Conservation (phyloP, 148 eudicot genomes). For the Silene uniflora region DNA sequence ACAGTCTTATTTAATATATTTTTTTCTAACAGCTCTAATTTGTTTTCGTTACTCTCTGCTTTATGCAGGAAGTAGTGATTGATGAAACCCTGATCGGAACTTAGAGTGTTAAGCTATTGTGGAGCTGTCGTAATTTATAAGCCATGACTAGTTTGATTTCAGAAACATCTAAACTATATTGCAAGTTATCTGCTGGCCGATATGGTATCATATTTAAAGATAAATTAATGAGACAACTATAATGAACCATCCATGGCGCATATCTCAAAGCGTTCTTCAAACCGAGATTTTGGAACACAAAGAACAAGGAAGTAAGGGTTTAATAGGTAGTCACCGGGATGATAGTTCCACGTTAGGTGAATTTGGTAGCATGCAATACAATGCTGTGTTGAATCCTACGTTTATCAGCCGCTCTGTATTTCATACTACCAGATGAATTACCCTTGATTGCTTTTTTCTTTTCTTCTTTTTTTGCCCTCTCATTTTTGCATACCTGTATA, state of each 20-base stretch:
- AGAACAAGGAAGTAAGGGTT: not conserved
- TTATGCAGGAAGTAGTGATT: slow-evolving; percentile 42
- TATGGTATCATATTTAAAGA: not conserved
- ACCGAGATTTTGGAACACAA: slow-evolving; percentile 4
- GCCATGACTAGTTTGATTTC: no score
- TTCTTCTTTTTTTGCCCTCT: not conserved
- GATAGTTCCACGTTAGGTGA: slow-evolving; percentile 15
- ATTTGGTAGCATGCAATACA: slow-evolving; percentile 31
- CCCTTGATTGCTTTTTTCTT: not conserved
- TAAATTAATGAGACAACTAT: not conserved
- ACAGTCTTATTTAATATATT: no score
- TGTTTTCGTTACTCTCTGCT: not conserved
- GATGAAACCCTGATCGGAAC: slow-evolving; percentile 20
- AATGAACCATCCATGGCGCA: not conserved
- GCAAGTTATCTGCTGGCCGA: not conserved
- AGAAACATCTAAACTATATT: slow-evolving; percentile 1
- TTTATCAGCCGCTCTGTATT: slow-evolving; percentile 27
- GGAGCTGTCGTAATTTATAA: not conserved
- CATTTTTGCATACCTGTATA: slow-evolving; percentile 6
- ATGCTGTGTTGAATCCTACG: slow-evolving; percentile 17
- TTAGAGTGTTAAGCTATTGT: not conserved
- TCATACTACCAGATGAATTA: slow-evolving; percentile 18
- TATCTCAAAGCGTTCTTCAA: not conserved
- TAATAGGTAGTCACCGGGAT: not conserved
- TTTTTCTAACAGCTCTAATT: not conserved